Conservation (phyloP, 2,329 filamentous ascomycete genomes). For the Furcasterigmium furcatum region DNA sequence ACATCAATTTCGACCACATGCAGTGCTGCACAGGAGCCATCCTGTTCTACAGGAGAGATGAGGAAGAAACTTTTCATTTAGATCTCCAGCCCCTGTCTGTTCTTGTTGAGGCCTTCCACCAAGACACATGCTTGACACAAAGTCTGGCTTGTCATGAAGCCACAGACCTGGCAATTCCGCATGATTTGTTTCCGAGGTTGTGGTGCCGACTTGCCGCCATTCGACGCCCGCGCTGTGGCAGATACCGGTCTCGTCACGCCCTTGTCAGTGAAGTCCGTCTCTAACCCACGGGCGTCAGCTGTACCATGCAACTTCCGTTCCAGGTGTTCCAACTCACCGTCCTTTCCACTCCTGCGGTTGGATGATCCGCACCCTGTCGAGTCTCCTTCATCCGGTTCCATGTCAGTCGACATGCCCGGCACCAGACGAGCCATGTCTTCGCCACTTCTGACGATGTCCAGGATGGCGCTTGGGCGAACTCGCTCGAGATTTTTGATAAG, state of each 20-base stretch:
- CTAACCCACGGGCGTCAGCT: constrained; percentile 56
- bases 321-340: constrained; percentile 70
- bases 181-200: constrained; percentile 54
- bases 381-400: constrained; percentile 60
- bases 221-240: not conserved
- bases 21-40: no score
- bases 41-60: no score
- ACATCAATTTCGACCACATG: no score
- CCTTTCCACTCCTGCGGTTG: constrained; percentile 57
- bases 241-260: no score
- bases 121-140: constrained; percentile 93
- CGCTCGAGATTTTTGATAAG: constrained; percentile 95
- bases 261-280: constrained; percentile 59
- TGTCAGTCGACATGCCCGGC: constrained; percentile 44
- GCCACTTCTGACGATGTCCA: constrained; percentile 91
- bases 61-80: no score
- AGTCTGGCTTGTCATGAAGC: constrained; percentile 91
- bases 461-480: constrained; percentile 86
- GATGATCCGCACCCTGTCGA: constrained; percentile 29
- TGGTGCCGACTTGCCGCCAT: not conserved
- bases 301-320: constrained; percentile 41
- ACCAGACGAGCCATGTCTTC: constrained; percentile 95
- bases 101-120: constrained; percentile 87
- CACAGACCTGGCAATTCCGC: constrained; percentile 81
- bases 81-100: constrained; percentile 56